Conservation (phyloP, 305 asterid species). For the Plantago coronopus region DNA sequence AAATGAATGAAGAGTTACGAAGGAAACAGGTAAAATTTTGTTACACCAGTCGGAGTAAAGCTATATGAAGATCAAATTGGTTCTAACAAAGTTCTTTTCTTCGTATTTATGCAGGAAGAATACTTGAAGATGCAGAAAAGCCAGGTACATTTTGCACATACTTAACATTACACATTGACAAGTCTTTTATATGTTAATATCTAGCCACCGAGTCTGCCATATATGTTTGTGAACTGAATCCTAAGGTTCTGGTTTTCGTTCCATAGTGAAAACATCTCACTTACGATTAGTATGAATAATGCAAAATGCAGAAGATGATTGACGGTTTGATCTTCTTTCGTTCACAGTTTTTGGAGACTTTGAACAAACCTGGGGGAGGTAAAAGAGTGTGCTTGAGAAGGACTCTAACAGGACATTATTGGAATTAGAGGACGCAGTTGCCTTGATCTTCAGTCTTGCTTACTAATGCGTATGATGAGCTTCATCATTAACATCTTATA, state of each 20-base stretch:
- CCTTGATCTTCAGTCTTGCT: background rate
- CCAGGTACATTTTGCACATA: conserved; percentile 42
- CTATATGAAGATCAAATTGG: background rate
- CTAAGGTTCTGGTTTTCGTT: too few species aligned
- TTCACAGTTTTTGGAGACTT: conserved; percentile 31
- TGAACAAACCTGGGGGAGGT: conserved; percentile 12
- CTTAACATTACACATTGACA: background rate
- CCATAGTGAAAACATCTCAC: too few species aligned
- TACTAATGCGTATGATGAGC: background rate
- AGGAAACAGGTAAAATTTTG: conserved; percentile 59
- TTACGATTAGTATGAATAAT: too few species aligned
- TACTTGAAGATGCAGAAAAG: conserved; percentile 66
- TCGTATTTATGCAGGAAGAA: conserved; percentile 43
- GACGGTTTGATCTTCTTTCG: background rate
- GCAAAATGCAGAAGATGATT: conserved; percentile 10
- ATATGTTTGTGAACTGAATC: background rate
- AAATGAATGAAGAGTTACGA: conserved; percentile 61
- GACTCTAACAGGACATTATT: conserved; percentile 21
- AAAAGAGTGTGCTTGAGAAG: conserved; percentile 20
- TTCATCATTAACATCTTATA: background rate
- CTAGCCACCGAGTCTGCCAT: background rate
- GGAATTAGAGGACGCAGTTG: background rate
- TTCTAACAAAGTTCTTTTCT: background rate
- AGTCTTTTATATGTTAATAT: too few species aligned
- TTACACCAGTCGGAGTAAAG: conserved; percentile 11